Evolutionary conservation across 202 grass and related monocot genomes (phyloP).

Genomic region (Sporobolus alterniflorus): DNA sequence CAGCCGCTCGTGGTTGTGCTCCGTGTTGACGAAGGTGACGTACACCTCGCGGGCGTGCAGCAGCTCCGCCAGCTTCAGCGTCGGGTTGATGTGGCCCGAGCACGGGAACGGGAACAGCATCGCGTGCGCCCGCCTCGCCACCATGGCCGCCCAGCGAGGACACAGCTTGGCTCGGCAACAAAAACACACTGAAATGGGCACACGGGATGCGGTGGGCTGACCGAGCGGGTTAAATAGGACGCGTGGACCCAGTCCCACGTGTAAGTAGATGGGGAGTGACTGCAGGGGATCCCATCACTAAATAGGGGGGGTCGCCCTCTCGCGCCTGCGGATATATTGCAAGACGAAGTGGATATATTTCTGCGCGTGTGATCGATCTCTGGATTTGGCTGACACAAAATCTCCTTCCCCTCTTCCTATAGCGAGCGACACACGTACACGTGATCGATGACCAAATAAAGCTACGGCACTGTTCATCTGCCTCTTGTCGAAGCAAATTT

Average conservation of each 20-base stretch:
- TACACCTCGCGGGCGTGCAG: constrained; percentile 68
- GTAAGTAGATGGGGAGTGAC: too few species aligned
- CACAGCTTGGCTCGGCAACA: too few species aligned
- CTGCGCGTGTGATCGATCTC: not conserved
- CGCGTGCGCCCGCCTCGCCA: constrained; percentile 38
- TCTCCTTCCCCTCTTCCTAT: too few species aligned
- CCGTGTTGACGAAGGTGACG: constrained; percentile 85
- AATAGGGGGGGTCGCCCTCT: not conserved
- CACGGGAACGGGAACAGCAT: constrained; percentile 76
- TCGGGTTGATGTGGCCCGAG: constrained; percentile 82
- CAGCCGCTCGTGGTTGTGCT: constrained; percentile 71
- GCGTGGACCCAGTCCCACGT: too few species aligned
- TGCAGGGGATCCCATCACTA: too few species aligned
- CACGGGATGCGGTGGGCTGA: not conserved
- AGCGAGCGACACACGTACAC: too few species aligned
- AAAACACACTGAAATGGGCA: not conserved
- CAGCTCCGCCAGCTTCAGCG: constrained; percentile 68
- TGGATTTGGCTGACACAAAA: not conserved
- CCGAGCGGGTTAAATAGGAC: not conserved
- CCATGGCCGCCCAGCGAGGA: not conserved
- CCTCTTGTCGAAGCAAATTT: too few species aligned
- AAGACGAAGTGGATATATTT: constrained; percentile 32
- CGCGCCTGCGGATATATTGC: constrained; percentile 12
- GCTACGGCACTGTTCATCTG: too few species aligned
- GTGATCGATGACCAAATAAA: too few species aligned